Base-by-base conservation (phyloP, 306 rosid species). In the Urtica urens region DNA sequence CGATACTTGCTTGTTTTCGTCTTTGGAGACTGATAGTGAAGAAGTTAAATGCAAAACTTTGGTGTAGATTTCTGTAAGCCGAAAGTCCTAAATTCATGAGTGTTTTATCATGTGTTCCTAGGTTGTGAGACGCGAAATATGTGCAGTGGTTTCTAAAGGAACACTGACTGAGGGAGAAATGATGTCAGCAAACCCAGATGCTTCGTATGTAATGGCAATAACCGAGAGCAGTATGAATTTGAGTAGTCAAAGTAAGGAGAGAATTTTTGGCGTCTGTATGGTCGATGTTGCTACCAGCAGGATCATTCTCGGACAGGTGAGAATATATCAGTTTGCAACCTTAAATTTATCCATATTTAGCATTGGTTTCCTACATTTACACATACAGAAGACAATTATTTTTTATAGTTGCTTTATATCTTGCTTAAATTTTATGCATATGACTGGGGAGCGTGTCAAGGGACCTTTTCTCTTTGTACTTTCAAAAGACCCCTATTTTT, bases 81-180 rank as follows among this genome's bases (percentile, higher is more conserved):
- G 11, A 14, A 10, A 37, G 21, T 23, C 10, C 12, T 15, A 27
- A 12, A 18, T 17, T 49, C 37, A 55, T 31, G 56, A 66, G 22
- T 23, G 10, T 26, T 51, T 35, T 24, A 14, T 31, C 38, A 62
- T 53, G 49, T 45, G 27, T 42, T 51, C 60, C 25, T 49, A 90
- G 99, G 99, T 90, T 62, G 94, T 90, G 65, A 90, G 73, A 54
- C 95, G 97, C 18, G 97, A 90, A 70, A 70, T 90, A 72, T 90
- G 99, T 72, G 87, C 81, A 0, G 87, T 90, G 57, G 94, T 90
- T 60, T 72, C 94, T 13, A 85, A 85, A 75, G 94, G 87, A 64
- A 90, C 95, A 22, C 74, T 90, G 64, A 79, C 78, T 24, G 95
- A 81, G 49, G 99, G 95, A 38, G 92, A 90, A 72, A 59, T 85